Percentiles rank a stretch among this genome's conserved stretches.
Conservation (phyloP, 257 asterid genomes). For the Eucommia ulmoides region DNA sequence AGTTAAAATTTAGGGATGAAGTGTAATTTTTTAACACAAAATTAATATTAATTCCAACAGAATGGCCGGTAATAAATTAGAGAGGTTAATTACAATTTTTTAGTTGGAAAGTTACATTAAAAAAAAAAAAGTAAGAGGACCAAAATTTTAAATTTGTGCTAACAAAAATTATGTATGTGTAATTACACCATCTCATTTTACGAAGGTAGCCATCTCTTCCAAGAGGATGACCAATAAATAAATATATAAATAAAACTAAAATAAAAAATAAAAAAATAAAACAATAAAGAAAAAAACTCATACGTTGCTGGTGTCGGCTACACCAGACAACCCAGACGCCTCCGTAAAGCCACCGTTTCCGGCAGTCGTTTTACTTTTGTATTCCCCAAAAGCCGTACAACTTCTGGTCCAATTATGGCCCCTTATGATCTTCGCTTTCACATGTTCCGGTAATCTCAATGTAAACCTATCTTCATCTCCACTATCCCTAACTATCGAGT, state of each 20-base stretch:
- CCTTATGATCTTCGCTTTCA: neutral
- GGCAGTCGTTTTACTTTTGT: neutral
- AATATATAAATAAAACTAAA: too few relatives aligned
- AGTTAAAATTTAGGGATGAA: too few relatives aligned
- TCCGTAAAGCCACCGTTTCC: neutral
- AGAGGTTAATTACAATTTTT: too few relatives aligned
- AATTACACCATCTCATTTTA: neutral
- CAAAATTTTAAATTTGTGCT: neutral
- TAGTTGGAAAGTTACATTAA: too few relatives aligned
- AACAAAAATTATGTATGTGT: neutral
- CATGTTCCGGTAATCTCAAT: neutral
- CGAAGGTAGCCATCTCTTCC: neutral
- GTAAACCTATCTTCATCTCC: neutral
- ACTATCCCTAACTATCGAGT: neutral
- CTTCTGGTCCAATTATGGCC: slow-evolving; percentile 2
- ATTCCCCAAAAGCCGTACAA: slow-evolving; percentile 1
- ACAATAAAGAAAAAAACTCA: neutral
- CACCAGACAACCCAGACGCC: neutral
- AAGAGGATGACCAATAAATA: neutral
- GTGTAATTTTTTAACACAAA: too few relatives aligned
- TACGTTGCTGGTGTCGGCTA: neutral
- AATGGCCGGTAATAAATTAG: too few relatives aligned
- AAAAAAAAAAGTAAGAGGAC: neutral
- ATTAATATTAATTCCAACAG: too few relatives aligned
- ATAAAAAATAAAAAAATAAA: too few relatives aligned